Base-by-base conservation (phyloP, 1,284 basidiomycete genomes). In the Rhodotorula sp. region DNA sequence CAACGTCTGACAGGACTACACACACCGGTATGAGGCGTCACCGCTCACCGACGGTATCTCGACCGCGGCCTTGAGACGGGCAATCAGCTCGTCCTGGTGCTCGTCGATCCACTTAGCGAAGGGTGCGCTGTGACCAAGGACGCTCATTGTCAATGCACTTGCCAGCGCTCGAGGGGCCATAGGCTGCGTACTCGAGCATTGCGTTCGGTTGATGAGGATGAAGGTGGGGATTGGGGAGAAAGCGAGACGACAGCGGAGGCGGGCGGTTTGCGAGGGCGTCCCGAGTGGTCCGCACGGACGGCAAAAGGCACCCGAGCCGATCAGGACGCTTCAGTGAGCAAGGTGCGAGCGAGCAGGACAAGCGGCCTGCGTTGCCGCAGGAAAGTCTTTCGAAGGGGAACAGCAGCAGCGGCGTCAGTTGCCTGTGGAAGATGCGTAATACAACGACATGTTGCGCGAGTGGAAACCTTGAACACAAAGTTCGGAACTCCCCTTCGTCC, bases 31-130 rank as follows among this genome's bases (percentile, higher is more conserved):
- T 6, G 84, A 81, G 29, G 84, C 84, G 79, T 82, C 81, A 22
- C 81, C 82, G 19, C 81, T 82, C 59, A 84, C 64, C 20, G 76
- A 78, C 62, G 92, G 90, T 74, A 96, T 95, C 51, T 88, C 87
- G 68, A 96, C 91, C n/a, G 93, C 91, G 56, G 90, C 85, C 9
- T 86, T 83, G 30, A 95, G 86, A 58, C 92, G 85, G 67, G 87
- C 81, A 72, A 97, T 90, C 79, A 94, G 94, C 53, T 81, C 81
- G 66, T 87, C 83, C 66, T 89, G 84, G 77, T 94, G 87, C 49
- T 83, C 81, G 75, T 93, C 88, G 79, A 96, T 84, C 77, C 85
- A 90, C 59, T 83, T 57, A n/a, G 67, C 67, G 47, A 70, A 75
- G 5, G 73, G 68, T 46, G 49, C 27, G 30, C 67, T 72, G 46